phyloP scores from a whole-genome alignment of 768 basidiomycete species.

The Lactarius trivialis region DNA sequence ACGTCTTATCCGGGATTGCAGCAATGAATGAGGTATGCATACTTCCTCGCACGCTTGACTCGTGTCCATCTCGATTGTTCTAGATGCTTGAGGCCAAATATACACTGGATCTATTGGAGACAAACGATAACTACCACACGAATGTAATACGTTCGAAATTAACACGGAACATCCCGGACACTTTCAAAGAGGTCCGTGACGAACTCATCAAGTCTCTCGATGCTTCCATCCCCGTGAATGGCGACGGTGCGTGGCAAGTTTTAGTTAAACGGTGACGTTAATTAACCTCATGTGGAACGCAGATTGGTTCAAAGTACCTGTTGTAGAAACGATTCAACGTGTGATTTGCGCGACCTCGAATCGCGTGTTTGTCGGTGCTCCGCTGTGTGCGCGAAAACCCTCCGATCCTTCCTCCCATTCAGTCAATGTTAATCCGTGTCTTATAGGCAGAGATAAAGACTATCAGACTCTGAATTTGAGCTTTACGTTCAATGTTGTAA shows the following conservation, averaged over 20 bases:
- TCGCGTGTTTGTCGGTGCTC: too few species aligned
- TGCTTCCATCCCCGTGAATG: not conserved
- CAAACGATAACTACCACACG: not conserved
- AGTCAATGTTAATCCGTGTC: not conserved
- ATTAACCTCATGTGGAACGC: not conserved
- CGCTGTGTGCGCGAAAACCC: too few species aligned
- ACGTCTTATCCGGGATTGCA: too few species aligned
- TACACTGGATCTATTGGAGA: not conserved
- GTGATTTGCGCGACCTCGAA: not conserved
- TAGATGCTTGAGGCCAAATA: not conserved
- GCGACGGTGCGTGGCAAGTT: not conserved
- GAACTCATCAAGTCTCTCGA: too few species aligned
- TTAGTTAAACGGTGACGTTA: not conserved
- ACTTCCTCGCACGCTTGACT: not conserved
- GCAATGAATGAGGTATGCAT: not conserved
- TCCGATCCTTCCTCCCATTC: not conserved
- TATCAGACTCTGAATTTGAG: too few species aligned
- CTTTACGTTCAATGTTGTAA: not conserved
- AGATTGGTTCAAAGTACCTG: not conserved
- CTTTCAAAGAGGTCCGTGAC: too few species aligned
- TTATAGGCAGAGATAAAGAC: too few species aligned
- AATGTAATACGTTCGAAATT: not conserved
- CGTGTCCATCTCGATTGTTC: not conserved
- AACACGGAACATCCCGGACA: not conserved
- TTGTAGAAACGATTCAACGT: not conserved